Percentiles rank a stretch among this genome's conserved stretches.
phyloP scores from a whole-genome alignment of 2,329 filamentous ascomycete genomes.

The Epichloe aotearoae region DNA sequence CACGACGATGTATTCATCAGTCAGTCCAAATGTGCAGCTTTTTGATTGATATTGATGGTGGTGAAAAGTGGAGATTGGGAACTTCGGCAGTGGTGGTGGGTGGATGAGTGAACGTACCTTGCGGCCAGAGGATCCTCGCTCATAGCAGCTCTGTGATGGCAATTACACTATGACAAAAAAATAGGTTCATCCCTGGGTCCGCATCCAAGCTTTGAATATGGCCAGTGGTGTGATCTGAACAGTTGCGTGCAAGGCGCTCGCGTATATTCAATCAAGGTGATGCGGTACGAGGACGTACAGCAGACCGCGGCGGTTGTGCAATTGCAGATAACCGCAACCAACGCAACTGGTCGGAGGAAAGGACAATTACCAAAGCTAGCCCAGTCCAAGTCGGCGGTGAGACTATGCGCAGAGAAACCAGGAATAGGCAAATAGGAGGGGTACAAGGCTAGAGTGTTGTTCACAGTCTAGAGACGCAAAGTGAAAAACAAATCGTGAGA shows the following conservation, averaged over 20 bases:
- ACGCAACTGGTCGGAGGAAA: neutral
- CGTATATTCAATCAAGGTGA: neutral
- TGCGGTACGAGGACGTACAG: neutral
- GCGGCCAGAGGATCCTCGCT: conserved; percentile 43
- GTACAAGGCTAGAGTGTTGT: neutral
- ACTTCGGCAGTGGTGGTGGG: conserved; percentile 3
- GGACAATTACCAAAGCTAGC: neutral
- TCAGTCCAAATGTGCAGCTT: conserved; percentile 17
- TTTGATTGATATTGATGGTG: neutral
- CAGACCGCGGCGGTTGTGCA: neutral
- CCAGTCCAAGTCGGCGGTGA: neutral
- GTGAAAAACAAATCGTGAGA: neutral
- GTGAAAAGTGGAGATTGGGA: conserved; percentile 8
- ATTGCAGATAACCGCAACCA: neutral
- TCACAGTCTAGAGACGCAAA: neutral
- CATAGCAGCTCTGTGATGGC: conserved; percentile 37
- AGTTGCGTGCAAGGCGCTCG: neutral
- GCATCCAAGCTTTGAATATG: neutral
- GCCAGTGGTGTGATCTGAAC: neutral
- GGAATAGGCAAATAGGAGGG: neutral
- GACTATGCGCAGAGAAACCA: neutral
- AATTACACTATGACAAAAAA: conserved; percentile 7
- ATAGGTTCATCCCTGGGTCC: conserved; percentile 9
- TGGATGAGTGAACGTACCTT: conserved; percentile 28
- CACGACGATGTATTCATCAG: conserved; percentile 11